These are phyloP conservation scores for Cryphonectria radicalis DNA, from an alignment of 2,329 filamentous ascomycete species.

Conservation along the genomic window DNA sequence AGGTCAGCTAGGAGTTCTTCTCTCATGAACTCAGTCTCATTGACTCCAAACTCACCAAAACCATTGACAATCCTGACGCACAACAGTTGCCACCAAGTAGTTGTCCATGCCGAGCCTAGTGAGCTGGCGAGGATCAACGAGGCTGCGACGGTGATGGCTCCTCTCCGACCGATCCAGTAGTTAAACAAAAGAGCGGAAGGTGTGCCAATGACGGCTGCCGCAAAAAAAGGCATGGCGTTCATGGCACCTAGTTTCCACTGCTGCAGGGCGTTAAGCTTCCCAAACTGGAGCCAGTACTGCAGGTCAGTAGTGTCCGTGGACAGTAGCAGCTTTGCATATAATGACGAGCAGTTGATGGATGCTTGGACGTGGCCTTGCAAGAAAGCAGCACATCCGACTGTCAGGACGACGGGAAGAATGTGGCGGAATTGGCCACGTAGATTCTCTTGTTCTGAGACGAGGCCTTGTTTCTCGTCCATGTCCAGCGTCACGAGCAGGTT, in stretches of 20 bases:
- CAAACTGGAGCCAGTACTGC: conserved; percentile 9
- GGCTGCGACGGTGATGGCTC: conserved; percentile 46
- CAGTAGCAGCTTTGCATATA: conserved; percentile 34
- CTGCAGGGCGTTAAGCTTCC: conserved; percentile 11
- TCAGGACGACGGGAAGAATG: conserved; percentile 47
- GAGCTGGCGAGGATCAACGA: conserved; percentile 46
- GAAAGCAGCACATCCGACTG: conserved; percentile 49
- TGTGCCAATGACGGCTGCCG: conserved; percentile 45
- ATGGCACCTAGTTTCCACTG: conserved; percentile 46
- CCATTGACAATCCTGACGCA: conserved; percentile 44
- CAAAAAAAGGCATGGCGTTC: conserved; percentile 46
- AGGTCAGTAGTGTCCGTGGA: background rate
- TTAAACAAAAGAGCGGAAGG: conserved; percentile 47
- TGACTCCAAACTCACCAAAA: conserved; percentile 38
- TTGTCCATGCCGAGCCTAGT: conserved; percentile 42
- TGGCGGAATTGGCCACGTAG: conserved; percentile 43
- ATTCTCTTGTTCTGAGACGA: conserved; percentile 44
- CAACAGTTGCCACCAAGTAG: conserved; percentile 41
- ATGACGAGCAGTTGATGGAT: conserved; percentile 47
- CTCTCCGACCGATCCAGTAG: conserved; percentile 45
- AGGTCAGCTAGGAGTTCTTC: background rate
- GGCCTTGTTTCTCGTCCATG: conserved; percentile 42
- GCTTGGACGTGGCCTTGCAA: conserved; percentile 51
- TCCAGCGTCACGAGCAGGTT: conserved; percentile 41
- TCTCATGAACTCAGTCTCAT: background rate